phyloP scores from a whole-genome alignment of 768 basidiomycete genomes.

The Kwoniella shandongensis region DNA sequence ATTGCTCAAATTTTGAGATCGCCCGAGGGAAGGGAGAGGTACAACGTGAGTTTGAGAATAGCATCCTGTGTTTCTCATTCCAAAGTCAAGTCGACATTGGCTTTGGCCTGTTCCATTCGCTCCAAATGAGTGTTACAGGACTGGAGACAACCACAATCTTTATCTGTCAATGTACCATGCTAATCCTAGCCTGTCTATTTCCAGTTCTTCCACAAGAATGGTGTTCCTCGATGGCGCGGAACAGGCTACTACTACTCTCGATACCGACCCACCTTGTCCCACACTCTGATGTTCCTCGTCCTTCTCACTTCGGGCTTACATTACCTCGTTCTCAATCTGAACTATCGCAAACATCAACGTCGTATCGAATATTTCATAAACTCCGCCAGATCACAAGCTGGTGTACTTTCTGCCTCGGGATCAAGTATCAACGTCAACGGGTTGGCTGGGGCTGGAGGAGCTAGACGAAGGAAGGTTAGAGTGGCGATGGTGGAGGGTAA shows the following conservation, averaged over 20 bases:
- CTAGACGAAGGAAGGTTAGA: conserved; percentile 46
- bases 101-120: too few species aligned
- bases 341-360: conserved; percentile 69
- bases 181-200: conserved; percentile 1
- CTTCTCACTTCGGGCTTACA: conserved; percentile 78
- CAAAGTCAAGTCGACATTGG: too few species aligned
- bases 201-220: conserved; percentile 85
- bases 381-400: conserved; percentile 29
- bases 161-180: too few species aligned
- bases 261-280: conserved; percentile 87
- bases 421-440: background rate
- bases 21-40: conserved; percentile 73
- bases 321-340: conserved; percentile 73
- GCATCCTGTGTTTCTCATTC: too few species aligned
- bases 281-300: conserved; percentile 73
- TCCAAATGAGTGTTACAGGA: too few species aligned
- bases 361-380: conserved; percentile 60
- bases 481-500: conserved; percentile 49
- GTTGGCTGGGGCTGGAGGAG: too few species aligned
- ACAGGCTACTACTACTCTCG: conserved; percentile 96
- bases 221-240: conserved; percentile 93
- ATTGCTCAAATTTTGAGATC: conserved; percentile 78
- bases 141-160: too few species aligned
- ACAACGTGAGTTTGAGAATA: conserved; percentile 51
- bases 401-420: conserved; percentile 9